These are phyloP conservation scores for Dictyostelium firmibasis DNA, from an alignment of 78 protist species.

Conservation along the genomic window DNA sequence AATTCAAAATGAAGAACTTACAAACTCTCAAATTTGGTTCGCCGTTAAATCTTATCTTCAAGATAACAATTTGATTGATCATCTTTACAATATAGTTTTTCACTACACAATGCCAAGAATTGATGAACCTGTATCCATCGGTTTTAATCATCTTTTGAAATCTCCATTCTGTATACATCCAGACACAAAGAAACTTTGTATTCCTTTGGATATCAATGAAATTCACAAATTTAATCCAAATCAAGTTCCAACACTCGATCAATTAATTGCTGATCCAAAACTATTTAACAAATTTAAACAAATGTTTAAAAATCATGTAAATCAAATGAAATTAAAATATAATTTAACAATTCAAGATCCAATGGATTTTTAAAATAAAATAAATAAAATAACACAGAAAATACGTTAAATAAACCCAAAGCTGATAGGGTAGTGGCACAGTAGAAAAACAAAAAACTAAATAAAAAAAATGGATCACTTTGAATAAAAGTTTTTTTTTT, in stretches of 20 bases:
- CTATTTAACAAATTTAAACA: neutral
- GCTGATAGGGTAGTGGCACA: no score
- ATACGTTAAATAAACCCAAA: no score
- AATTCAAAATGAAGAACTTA: neutral
- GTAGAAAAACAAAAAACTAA: no score
- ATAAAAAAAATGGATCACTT: no score
- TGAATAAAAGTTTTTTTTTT: no score
- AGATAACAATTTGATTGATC: neutral
- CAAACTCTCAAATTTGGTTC: slow-evolving; percentile 3
- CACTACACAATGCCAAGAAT: slow-evolving; percentile 91
- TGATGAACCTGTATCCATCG: slow-evolving; percentile 93
- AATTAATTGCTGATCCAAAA: neutral
- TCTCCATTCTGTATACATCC: slow-evolving; percentile 99
- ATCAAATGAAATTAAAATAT: neutral
- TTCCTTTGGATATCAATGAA: slow-evolving; percentile 39
- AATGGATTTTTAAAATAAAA: neutral
- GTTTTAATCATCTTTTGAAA: slow-evolving; percentile 97
- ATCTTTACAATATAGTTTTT: slow-evolving; percentile 82
- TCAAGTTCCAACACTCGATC: slow-evolving; percentile 18
- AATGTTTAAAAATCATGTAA: neutral
- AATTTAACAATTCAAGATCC: neutral
- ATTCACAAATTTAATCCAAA: slow-evolving; percentile 49
- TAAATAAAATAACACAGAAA: neutral
- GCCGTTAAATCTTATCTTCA: neutral
- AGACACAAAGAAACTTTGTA: slow-evolving; percentile 87